phyloP scores from a whole-genome alignment of 352 stramenopile species.

The Stramenopiles sp. region DNA sequence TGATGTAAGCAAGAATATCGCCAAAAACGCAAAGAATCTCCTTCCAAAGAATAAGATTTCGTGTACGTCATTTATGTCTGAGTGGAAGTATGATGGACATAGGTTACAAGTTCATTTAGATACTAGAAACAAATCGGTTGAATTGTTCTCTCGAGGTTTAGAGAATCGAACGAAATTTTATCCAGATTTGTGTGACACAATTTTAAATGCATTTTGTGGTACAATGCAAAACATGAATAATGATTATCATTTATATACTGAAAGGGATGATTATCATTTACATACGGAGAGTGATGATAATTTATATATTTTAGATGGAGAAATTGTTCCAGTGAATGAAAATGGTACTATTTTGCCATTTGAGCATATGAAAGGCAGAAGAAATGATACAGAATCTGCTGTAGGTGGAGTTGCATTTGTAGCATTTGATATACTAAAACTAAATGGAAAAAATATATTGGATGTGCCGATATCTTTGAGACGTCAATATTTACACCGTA shows the following conservation, averaged over 20 bases:
- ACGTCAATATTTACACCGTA: conserved; percentile 40
- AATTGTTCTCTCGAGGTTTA: conserved; percentile 89
- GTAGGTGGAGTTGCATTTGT: conserved; percentile 46
- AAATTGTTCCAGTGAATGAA: conserved; percentile 94
- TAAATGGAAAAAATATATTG: conserved; percentile 80
- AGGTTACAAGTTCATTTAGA: conserved; percentile 41
- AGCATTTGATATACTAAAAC: conserved; percentile 91
- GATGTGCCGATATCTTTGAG: conserved; percentile 42
- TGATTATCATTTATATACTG: conserved; percentile 1
- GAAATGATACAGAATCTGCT: conserved; percentile 30
- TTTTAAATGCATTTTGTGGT: not conserved
- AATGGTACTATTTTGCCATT: conserved; percentile 85
- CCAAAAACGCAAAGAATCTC: too few relatives aligned
- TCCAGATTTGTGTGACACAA: conserved; percentile 30
- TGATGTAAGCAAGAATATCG: too few relatives aligned
- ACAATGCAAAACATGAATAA: not conserved
- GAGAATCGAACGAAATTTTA: conserved; percentile 92
- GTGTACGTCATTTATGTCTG: too few relatives aligned
- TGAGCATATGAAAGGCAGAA: conserved; percentile 79
- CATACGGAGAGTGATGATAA: conserved; percentile 7
- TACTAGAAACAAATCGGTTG: conserved; percentile 20
- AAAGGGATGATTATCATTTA: conserved; percentile 8
- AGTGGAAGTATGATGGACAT: conserved; percentile 99
- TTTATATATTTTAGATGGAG: conserved; percentile 75
- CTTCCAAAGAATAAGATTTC: too few relatives aligned